Base-by-base conservation (phyloP, 805 yeast species). In the Pichia cephalocereana region DNA sequence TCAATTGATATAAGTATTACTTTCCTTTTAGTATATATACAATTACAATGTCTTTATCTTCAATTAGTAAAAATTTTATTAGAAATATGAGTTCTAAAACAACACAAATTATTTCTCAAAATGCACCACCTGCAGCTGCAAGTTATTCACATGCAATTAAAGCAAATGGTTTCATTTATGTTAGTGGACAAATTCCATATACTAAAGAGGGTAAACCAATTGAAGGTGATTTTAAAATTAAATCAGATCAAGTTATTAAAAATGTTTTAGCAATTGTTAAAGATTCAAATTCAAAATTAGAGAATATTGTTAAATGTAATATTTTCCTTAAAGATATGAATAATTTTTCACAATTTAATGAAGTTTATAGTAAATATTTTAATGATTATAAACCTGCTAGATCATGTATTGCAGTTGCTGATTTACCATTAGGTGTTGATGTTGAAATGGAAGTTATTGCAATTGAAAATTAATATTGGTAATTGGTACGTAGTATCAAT, bases 71-170 rank as follows among this genome's bases (percentile, higher is more conserved):
- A 49, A 53, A 51, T 44, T 52, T 52, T 37, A 50, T 37, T 28
- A 55, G 52, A 48, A 52, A 50, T 58, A 64, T 65, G 68, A 58
- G 67, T 40, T 56, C 70, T 30, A 55, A 55, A 44, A 57, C 69
- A 44, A 66, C 69, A 40, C 69, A 74, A 48, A 69, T 87, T 50
- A 73, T 76, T 58, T 80, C 96, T 46, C 72, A 79, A 54, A 72
- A 72, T 56, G 96, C 98, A 37, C 98, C 99, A 57, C 89, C 95
- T 50, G 96, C 98, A 52, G 96, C 96, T 39, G 98, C 96, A 38
- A 80, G 96, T 14, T 91, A 91, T 69, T 87, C 96, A 30, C 99
- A 93, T 69, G 99, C 98, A 43, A 79, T 90, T 67, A 89, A 86
- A 71, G 95, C 82, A 59, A 87, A 86, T 67, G 88, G 96, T 52